Evolutionary conservation across 805 yeast genomes (phyloP).

Genomic region (Suhomyces emberorum): DNA sequence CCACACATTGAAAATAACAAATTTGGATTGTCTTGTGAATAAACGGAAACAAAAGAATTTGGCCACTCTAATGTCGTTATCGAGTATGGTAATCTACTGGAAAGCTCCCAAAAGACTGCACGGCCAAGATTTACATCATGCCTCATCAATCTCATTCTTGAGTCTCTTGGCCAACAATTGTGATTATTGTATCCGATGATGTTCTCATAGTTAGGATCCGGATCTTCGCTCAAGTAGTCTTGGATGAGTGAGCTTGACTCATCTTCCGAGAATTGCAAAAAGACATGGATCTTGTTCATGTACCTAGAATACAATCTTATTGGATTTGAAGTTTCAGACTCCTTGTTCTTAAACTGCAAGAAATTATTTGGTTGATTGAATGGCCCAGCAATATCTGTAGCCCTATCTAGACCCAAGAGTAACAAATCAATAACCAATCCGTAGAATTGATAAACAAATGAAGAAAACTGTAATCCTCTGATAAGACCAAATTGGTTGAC

Average conservation of each 20-base stretch:
- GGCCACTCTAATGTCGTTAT: conserved; percentile 75
- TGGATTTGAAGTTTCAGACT: conserved; percentile 67
- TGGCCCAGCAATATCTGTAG: conserved; percentile 82
- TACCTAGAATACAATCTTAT: conserved; percentile 79
- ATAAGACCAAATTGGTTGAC: conserved; percentile 84
- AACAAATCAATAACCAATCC: conserved; percentile 82
- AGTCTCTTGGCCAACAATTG: conserved; percentile 92
- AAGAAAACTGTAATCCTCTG: conserved; percentile 85
- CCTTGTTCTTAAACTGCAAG: conserved; percentile 59
- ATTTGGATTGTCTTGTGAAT: conserved; percentile 87
- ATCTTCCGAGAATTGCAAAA: conserved; percentile 69
- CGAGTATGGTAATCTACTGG: conserved; percentile 74
- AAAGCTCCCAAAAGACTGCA: conserved; percentile 89
- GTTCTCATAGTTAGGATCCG: conserved; percentile 89
- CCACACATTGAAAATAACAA: conserved; percentile 90
- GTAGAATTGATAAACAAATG: conserved; percentile 87
- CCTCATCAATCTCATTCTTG: conserved; percentile 85
- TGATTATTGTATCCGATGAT: conserved; percentile 83
- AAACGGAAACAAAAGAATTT: conserved; percentile 79
- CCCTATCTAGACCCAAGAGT: conserved; percentile 81
- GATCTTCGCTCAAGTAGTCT: conserved; percentile 76
- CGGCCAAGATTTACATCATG: conserved; percentile 90
- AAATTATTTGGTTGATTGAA: conserved; percentile 71
- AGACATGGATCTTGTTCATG: conserved; percentile 74
- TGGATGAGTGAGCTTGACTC: conserved; percentile 75